These are phyloP conservation scores for Ceratocystiopsis sp. DNA, from an alignment of 2,329 filamentous ascomycete species.

Conservation along the genomic window DNA sequence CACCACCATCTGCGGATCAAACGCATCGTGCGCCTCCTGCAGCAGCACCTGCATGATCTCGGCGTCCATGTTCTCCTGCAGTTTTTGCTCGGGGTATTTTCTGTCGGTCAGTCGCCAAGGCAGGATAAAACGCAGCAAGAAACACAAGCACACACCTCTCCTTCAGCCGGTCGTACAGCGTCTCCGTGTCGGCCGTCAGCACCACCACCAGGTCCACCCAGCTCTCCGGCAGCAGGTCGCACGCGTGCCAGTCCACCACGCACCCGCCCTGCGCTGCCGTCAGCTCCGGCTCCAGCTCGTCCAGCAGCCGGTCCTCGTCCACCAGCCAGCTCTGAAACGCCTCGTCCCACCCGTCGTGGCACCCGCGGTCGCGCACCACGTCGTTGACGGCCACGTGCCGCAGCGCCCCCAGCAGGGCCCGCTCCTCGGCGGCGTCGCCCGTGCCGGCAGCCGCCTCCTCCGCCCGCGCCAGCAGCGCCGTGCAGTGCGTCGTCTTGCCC, in stretches of 20 bases:
- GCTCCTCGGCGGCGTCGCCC: conserved; percentile 19
- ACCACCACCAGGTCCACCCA: conserved; percentile 96
- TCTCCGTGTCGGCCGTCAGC: conserved; percentile 59
- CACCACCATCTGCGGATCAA: conserved; percentile 74
- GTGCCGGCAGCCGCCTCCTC: conserved; percentile 21
- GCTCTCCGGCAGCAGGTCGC: conserved; percentile 80
- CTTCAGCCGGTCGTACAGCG: conserved; percentile 70
- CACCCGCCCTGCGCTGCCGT: conserved; percentile 65
- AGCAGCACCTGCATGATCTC: conserved; percentile 95
- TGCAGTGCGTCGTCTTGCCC: conserved; percentile 87
- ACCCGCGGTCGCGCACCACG: conserved; percentile 73
- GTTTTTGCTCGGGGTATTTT: conserved; percentile 69
- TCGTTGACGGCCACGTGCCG: conserved; percentile 80
- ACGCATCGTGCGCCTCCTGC: conserved; percentile 77
- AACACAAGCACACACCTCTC: conserved; percentile 35
- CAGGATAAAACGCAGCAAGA: background rate
- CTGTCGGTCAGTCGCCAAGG: conserved; percentile 19
- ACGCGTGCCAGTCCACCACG: conserved; percentile 96
- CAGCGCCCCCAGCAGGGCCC: conserved; percentile 21
- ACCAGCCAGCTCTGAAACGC: conserved; percentile 81
- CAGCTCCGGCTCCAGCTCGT: conserved; percentile 59
- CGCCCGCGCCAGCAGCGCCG: conserved; percentile 51
- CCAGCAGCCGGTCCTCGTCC: conserved; percentile 83
- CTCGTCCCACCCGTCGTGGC: conserved; percentile 77
- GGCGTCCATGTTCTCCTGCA: conserved; percentile 90